Base-by-base conservation (phyloP, 352 stramenopile species). In the Phytophthora constricta region DNA sequence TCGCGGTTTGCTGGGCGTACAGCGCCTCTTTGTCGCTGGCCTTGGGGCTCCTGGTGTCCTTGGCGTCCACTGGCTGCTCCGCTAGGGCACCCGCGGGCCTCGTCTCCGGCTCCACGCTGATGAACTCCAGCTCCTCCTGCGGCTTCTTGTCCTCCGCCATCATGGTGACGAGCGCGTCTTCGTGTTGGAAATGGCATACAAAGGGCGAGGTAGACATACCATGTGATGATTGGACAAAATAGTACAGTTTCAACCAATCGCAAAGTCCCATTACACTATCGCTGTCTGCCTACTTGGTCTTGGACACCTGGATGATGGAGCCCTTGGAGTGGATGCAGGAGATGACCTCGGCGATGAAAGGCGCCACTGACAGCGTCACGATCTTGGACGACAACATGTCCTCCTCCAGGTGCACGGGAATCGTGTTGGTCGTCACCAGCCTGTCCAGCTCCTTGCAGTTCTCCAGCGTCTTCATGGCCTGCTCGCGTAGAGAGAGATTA, bases 261-360 rank as follows among this genome's bases (percentile, higher is more conserved):
- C 43, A 56, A 64, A 37, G 7, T 20, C 20, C n/a, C 5, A 28
- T 5, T 11, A 60, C 26, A 43, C 50, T 63, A 45, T 49, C 14
- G 13, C 17, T 52, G 16, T 7, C 31, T 37, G 33, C 59, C 67
- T 83, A 93, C 67, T 93, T 93, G 54, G 82, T 93, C 70, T 90
- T 91, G 58, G 79, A 82, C 39, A 91, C 76, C 62, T 93, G 85
- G 63, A 91, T 89, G 61, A 95, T 93, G 50, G 88, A 96, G 72
- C 83, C 73, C 67, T 96, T 96, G 43, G 68, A 89, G 80, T 96
- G 88, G 65, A 94, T 96, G 70, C 84, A 94, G 61, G 86, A 93
- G 71, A 96, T 96, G 58, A 93, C 85, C 73, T 96, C 86, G 50
- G 88, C 88, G 65, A 96, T 91, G 74, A 96, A 95, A 2, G 88